Conservation (phyloP, 352 stramenopile species). For the Phytophthora pisi region DNA sequence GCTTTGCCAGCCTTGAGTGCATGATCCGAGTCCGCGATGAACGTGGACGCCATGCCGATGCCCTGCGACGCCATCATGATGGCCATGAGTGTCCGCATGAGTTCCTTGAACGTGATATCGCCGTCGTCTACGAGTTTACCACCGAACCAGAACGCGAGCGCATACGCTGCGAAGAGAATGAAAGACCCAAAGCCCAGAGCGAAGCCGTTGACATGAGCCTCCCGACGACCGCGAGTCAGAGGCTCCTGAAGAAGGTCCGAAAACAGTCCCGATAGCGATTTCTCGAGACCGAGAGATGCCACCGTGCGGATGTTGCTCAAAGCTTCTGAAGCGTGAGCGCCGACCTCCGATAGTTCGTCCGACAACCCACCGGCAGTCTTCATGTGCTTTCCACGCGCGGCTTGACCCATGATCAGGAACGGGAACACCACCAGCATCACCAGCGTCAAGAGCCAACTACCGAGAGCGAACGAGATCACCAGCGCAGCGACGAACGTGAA, state of each 20-base stretch:
- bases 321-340: constrained; percentile 49
- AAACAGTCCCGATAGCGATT: constrained; percentile 22
- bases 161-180: constrained; percentile 52
- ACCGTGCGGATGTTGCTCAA: constrained; percentile 55
- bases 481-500: constrained; percentile 55
- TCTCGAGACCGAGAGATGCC: constrained; percentile 42
- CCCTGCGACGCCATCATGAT: constrained; percentile 51
- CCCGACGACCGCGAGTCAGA: constrained; percentile 22
- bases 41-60: constrained; percentile 30
- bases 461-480: constrained; percentile 64
- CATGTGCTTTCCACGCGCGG: constrained; percentile 20
- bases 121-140: constrained; percentile 46
- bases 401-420: background rate
- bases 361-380: constrained; percentile 15
- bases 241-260: constrained; percentile 35
- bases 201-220: constrained; percentile 45
- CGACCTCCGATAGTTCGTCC: constrained; percentile 31
- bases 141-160: constrained; percentile 70
- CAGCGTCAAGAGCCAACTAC: constrained; percentile 48
- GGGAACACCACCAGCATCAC: constrained; percentile 6
- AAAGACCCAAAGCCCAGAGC: constrained; percentile 74
- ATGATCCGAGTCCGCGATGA: constrained; percentile 62
- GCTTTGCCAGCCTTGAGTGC: constrained; percentile 56
- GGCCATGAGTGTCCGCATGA: constrained; percentile 56
- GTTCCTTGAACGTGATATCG: constrained; percentile 45